Base-by-base conservation (phyloP, 257 asterid species). In the Solanum ossicruentum region DNA sequence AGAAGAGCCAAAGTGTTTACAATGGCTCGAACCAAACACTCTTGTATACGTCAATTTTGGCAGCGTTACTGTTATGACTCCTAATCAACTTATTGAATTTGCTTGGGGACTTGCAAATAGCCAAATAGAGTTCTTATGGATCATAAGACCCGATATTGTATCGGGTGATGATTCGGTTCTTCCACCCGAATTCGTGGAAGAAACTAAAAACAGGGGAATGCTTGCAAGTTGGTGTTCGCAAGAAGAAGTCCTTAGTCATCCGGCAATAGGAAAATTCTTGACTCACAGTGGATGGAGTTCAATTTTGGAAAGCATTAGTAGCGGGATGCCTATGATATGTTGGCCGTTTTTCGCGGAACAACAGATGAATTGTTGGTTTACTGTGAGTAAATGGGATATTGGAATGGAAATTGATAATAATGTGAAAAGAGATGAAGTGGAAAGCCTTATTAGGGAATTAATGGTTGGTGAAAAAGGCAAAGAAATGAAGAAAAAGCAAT, bases 291-390 rank as follows among this genome's bases (percentile, higher is more conserved):
- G 84, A 10, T 79, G 87, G 81, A 85, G 79, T 41, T 85, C 69
- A 0, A 67, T 52, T 1, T 10, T 85, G 1, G 87, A 85, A 2
- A 79, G 87, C 36, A 77, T 79, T 5, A 60, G 16, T 11, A 32
- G 49, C 3, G 86, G 86, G 3, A 41, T 84, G 18, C 84, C 84
- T 9, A 60, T 84, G 84, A 28, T 77, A 6, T 84, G 45, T 45
- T 84, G 86, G 75, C 86, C 86, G 5, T 57, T 63, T 75, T 60
- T 84, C 16, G 86, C 84, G 10, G 87, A 85, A 20, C 87, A 85
- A 18, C 69, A 16, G 0, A 79, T 60, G 3, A 85, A 85, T 36
- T 63, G 72, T 28, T 57, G 77, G 80, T 71, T 3, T 57, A 57
- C n/a, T 13, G 18, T 43, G 5, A 54, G 26, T 21, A 20, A 20